Evolutionary conservation across 257 asterid genomes (phyloP), one percentile per base, ranked within the genome.

Genomic region (Forsythia viridissima): DNA sequence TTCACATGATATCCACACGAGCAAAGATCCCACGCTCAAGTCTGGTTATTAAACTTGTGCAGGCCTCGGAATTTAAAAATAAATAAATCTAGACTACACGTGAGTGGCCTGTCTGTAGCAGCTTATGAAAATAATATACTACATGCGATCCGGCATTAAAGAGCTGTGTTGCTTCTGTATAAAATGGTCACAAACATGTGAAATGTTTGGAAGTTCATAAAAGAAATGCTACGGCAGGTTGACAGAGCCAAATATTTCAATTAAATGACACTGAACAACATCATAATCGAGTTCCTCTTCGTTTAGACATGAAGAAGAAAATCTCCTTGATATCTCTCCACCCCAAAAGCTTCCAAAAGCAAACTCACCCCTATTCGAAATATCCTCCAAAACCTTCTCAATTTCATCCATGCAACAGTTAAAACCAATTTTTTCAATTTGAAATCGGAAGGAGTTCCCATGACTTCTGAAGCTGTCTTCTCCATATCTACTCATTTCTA

Each of bases 271-370:
- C 48, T 86, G 79, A 41, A 85, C 87, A 75, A 55, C 87, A 21
- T 85, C 88, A 63, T 92, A 88, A 79, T 91, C 97, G 72, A 90
- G 30, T 80, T 88, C 88, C 6, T 82, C 86, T 38, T 85, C 82
- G 52, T 24, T 71, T 40, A 90, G n/a, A 70, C 90, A 82, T 63
- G 89, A 72, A 68, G 82, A 77, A 11, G 89, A 88, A 59, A 84
- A 75, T 74, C 84, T 84, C 6, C 71, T 66, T 3, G 81, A 79
- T 15, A 44, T 76, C 21, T 87, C 90, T 39, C 83, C 85, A 81
- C 87, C 90, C 96, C 92, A 91, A 79, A 94, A 94, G 75, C 97
- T 91, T 42, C 97, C 98, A 74, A 94, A 94, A 51, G 83, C 94
- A 87, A 94, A 94, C 82, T 85, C 92, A 5, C 98, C 98, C 83